Conservation (phyloP, 2,329 filamentous ascomycete genomes). For the Colletotrichum sp. region DNA sequence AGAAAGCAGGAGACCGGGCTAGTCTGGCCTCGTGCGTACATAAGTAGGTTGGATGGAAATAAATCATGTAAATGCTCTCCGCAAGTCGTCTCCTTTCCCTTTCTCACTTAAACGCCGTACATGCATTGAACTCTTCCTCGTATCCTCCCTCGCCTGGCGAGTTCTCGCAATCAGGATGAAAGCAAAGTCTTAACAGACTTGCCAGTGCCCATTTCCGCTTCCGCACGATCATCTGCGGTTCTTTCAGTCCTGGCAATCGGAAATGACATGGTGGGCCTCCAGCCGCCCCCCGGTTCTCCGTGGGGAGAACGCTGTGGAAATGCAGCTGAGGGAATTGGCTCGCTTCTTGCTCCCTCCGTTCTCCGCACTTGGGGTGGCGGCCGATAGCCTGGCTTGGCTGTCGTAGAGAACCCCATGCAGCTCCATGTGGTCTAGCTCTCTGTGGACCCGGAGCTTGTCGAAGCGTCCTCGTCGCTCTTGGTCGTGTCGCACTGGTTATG, state of each 20-base stretch:
- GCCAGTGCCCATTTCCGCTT: neutral
- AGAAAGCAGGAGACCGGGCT: neutral
- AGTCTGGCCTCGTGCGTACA: neutral
- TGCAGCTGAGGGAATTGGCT: conserved; percentile 2
- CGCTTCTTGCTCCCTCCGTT: conserved; percentile 2
- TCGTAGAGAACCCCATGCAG: neutral
- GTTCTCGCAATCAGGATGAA: neutral
- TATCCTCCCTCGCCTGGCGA: neutral
- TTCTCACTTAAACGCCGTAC: neutral
- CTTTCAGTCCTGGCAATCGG: neutral
- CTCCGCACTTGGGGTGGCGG: neutral
- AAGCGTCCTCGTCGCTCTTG: neutral
- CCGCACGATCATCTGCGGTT: neutral
- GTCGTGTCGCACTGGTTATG: neutral
- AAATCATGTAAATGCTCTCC: conserved; percentile 4
- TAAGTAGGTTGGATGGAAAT: neutral
- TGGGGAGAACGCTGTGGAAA: neutral
- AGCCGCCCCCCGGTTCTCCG: neutral
- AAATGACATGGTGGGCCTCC: neutral
- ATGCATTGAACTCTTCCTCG: neutral
- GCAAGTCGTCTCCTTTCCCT: neutral
- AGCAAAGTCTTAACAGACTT: neutral
- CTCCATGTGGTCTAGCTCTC: neutral
- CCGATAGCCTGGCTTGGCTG: conserved; percentile 1
- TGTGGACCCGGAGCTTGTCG: neutral